Evolutionary conservation across 1,284 basidiomycete species (phyloP).

Genomic region (Erythrobasidium hasegawianum): DNA sequence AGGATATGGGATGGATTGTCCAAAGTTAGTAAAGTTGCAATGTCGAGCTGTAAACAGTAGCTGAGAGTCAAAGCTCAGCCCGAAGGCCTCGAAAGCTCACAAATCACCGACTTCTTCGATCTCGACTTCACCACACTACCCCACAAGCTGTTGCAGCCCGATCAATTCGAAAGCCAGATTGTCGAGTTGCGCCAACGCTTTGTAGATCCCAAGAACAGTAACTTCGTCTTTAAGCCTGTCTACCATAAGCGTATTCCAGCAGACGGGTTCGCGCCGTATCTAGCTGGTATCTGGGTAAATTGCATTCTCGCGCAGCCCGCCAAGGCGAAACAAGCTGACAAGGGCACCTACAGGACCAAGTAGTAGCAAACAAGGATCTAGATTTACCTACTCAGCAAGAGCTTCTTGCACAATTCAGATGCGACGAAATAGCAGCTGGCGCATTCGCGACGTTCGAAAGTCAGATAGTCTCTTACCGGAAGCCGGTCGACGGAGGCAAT

Average conservation of each 20-base stretch:
- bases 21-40: constrained; percentile 60
- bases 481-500: constrained; percentile 78
- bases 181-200: constrained; percentile 72
- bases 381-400: constrained; percentile 98
- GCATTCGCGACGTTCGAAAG: constrained; percentile 76
- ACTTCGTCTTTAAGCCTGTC: constrained; percentile 83
- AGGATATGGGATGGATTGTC: constrained; percentile 89
- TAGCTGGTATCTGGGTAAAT: constrained; percentile 93
- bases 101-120: constrained; percentile 90
- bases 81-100: constrained; percentile 71
- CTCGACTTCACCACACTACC: constrained; percentile 89
- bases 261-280: constrained; percentile 93
- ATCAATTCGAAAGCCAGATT: constrained; percentile 83
- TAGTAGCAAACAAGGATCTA: constrained; percentile 95
- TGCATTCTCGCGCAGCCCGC: no score
- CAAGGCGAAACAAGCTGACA: no score
- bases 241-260: constrained; percentile 99
- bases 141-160: constrained; percentile 81
- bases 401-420: constrained; percentile 95
- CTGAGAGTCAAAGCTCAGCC: no score
- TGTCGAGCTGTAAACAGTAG: no score
- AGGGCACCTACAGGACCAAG: constrained; percentile 97
- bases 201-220: constrained; percentile 61
- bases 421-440: constrained; percentile 87
- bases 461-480: constrained; percentile 72